Base-by-base conservation (phyloP, 1,284 basidiomycete genomes). In the Ganoderma multipileum region DNA sequence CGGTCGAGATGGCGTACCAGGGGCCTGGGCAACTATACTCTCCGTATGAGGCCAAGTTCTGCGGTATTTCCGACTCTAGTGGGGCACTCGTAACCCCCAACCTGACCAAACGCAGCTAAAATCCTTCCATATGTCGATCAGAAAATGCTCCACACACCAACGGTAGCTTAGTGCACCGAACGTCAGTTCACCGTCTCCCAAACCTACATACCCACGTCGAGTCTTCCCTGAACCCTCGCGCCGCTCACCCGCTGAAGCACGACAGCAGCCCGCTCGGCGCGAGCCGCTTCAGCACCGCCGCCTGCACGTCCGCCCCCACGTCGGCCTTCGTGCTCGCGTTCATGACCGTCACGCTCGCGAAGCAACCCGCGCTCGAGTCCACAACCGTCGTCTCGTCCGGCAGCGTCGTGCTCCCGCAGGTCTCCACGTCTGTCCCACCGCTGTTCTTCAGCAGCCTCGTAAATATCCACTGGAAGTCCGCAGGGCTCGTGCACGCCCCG, bases 271-370 rank as follows among this genome's bases (percentile, higher is more conserved):
- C 63, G 28, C 55, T 55, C 14, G 67, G 67, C 23, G 64, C 39
- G 20, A 87, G 68, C 63, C 80, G 79, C 26, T 78, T 72, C 67
- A 84, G 72, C 9, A 86, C 83, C 33, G 75, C 75, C 64, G 65
- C 77, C 72, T 87, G 85, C 18, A 77, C 78, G 12, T 71, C 72
- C 18, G 83, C 81, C 67, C 75, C 74, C 28, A 82, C 84, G 75
- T 87, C 85, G 42, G 70, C 70, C 78, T 85, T 85, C 28, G 77
- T 83, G 26, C 70, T 78, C 28, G 83, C 83, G 68, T 83, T 78
- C 68, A 86, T 80, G 16, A 86, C 84, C 64, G 83, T 84, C 42
- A 88, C 83, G 64, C 81, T 84, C 14, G 78, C 82, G 72, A 81
- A 82, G 71, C 85, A 87, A 2, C 83, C 84, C 28, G 74, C 63